These are phyloP conservation scores for Pichia heedii DNA, from an alignment of 805 yeast species.

Conservation along the genomic window DNA sequence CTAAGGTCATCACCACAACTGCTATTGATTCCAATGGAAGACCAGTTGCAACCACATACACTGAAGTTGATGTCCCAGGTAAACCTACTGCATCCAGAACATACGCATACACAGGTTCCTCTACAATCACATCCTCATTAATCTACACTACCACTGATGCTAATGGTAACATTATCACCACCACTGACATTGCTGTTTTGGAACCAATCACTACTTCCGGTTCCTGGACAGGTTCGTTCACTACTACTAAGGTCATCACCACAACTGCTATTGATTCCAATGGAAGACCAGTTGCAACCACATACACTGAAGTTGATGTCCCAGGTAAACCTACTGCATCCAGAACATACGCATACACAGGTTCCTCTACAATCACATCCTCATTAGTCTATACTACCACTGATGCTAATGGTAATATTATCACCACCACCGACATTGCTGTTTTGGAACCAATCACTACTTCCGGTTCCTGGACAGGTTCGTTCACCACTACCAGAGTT, in stretches of 20 bases:
- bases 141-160: neutral
- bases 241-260: neutral
- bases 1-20: neutral
- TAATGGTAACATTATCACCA: neutral
- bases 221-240: neutral
- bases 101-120: neutral
- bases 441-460: slow-evolving; percentile 1
- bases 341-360: neutral
- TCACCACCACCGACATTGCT: neutral
- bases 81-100: neutral
- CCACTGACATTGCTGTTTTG: neutral
- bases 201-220: neutral
- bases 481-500: neutral
- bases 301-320: neutral
- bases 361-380: neutral
- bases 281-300: neutral
- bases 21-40: neutral
- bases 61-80: neutral
- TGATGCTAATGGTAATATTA: neutral
- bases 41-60: neutral
- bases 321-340: neutral
- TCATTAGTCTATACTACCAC: neutral
- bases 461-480: neutral
- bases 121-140: neutral
- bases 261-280: neutral